Conservation (phyloP, 768 basidiomycete genomes). For the Leccinum obscurum region DNA sequence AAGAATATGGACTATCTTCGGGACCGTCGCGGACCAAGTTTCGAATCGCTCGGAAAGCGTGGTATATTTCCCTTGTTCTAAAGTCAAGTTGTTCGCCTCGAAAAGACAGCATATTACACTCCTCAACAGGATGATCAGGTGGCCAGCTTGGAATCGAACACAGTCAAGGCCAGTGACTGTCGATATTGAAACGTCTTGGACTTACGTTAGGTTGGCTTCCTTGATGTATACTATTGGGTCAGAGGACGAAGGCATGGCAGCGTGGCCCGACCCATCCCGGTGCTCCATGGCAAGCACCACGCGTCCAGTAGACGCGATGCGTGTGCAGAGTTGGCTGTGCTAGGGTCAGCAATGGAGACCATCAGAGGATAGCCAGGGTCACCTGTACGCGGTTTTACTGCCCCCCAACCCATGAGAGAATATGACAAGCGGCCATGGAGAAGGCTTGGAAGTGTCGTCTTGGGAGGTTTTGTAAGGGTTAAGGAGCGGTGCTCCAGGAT, state of each 20-base stretch:
- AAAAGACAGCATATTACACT: conserved; percentile 44
- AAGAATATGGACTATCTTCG: conserved; percentile 20
- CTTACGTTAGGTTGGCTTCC: conserved; percentile 57
- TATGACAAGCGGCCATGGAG: conserved; percentile 74
- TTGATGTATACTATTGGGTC: conserved; percentile 50
- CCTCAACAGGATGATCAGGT: conserved; percentile 13
- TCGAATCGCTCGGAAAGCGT: conserved; percentile 57
- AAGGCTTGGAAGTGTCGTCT: conserved; percentile 10
- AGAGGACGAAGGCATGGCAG: conserved; percentile 39
- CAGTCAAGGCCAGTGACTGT: neutral
- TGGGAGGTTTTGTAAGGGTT: conserved; percentile 16
- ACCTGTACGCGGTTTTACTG: conserved; percentile 70
- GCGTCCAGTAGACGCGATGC: conserved; percentile 74
- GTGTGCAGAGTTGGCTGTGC: conserved; percentile 64
- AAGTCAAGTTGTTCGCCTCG: conserved; percentile 70
- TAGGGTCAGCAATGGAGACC: neutral
- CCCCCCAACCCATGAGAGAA: conserved; percentile 88
- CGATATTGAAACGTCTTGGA: neutral
- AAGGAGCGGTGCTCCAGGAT: conserved; percentile 55
- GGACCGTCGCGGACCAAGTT: conserved; percentile 45
- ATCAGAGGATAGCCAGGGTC: neutral
- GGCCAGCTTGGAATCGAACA: conserved; percentile 26
- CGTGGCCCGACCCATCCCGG: conserved; percentile 74
- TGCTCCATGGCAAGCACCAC: conserved; percentile 85
- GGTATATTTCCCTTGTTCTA: conserved; percentile 68